Conservation (phyloP, 1,284 basidiomycete species). For the Volvariella surrecta region DNA sequence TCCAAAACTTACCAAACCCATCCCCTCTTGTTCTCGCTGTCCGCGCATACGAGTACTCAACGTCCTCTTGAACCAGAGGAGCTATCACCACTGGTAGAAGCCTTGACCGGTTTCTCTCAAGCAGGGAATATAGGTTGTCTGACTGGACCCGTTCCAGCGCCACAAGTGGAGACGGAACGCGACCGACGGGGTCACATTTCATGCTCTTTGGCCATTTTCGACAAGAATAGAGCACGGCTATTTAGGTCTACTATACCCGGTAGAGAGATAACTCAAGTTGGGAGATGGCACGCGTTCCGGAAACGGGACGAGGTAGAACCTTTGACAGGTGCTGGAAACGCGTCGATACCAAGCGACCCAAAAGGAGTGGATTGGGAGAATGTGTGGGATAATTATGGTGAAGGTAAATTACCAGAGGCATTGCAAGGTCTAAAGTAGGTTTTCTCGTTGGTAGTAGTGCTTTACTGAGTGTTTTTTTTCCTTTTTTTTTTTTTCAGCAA, state of each 20-base stretch:
- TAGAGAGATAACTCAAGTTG: conserved; percentile 47
- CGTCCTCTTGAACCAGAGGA: conserved; percentile 18
- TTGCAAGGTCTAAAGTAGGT: conserved; percentile 30
- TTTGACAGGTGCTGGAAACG: conserved; percentile 5
- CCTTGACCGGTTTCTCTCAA: conserved; percentile 30
- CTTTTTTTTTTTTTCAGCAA: conserved; percentile 18
- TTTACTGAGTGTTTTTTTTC: neutral
- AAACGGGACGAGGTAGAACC: conserved; percentile 19
- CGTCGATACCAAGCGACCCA: conserved; percentile 18
- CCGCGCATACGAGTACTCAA: conserved; percentile 19
- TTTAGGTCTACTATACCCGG: conserved; percentile 60
- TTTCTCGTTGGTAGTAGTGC: conserved; percentile 1
- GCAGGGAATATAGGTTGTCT: conserved; percentile 49
- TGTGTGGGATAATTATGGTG: conserved; percentile 32
- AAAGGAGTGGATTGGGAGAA: conserved; percentile 39
- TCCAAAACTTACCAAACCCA: conserved; percentile 23
- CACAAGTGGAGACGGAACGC: conserved; percentile 8
- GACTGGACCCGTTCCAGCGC: conserved; percentile 33
- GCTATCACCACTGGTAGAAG: conserved; percentile 35
- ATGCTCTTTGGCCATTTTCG: conserved; percentile 46
- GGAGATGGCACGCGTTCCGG: conserved; percentile 53
- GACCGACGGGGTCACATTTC: conserved; percentile 23
- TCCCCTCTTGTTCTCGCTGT: conserved; percentile 43
- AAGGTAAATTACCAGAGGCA: conserved; percentile 24
- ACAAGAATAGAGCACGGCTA: conserved; percentile 25